Conservation (phyloP, 495 filamentous ascomycete species). For the Rhizodiscina lignyota region DNA sequence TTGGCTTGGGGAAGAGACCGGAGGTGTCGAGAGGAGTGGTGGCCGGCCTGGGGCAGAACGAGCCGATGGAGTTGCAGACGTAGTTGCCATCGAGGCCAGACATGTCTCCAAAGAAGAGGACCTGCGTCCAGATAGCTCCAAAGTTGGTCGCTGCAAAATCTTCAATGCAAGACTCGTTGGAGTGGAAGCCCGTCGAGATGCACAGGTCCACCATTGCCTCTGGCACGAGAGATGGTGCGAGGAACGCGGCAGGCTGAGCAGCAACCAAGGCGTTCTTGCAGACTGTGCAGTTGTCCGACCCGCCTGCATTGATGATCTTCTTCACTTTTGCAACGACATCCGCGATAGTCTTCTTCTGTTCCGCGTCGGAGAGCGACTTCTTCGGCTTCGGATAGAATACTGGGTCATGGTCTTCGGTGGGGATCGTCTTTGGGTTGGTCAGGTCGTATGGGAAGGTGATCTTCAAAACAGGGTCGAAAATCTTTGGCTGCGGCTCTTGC, state of each 20-base stretch:
- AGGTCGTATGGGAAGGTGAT: conserved; percentile 39
- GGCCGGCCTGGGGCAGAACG: conserved; percentile 30
- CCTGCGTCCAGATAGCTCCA: conserved; percentile 40
- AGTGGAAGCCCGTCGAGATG: conserved; percentile 25
- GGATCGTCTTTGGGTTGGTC: conserved; percentile 36
- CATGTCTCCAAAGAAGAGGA: conserved; percentile 37
- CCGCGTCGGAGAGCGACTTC: conserved; percentile 22
- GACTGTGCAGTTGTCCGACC: conserved; percentile 30
- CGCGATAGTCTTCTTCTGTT: conserved; percentile 27
- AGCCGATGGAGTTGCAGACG: conserved; percentile 36
- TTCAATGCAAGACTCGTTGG: conserved; percentile 27
- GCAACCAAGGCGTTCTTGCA: conserved; percentile 34
- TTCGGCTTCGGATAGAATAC: conserved; percentile 32
- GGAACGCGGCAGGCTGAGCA: conserved; percentile 30
- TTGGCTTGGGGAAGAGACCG: conserved; percentile 36
- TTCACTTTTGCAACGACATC: conserved; percentile 25
- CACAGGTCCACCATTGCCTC: conserved; percentile 34
- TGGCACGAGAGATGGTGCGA: conserved; percentile 31
- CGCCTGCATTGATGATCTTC: conserved; percentile 26
- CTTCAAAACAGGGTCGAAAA: conserved; percentile 39
- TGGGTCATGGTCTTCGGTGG: conserved; percentile 29
- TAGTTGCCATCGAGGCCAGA: conserved; percentile 37
- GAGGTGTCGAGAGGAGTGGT: conserved; percentile 28
- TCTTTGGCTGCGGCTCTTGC: conserved; percentile 38
- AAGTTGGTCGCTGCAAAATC: conserved; percentile 28